Evolutionary conservation across 345 rosid genomes (phyloP).

Genomic region (Salix udensis): DNA sequence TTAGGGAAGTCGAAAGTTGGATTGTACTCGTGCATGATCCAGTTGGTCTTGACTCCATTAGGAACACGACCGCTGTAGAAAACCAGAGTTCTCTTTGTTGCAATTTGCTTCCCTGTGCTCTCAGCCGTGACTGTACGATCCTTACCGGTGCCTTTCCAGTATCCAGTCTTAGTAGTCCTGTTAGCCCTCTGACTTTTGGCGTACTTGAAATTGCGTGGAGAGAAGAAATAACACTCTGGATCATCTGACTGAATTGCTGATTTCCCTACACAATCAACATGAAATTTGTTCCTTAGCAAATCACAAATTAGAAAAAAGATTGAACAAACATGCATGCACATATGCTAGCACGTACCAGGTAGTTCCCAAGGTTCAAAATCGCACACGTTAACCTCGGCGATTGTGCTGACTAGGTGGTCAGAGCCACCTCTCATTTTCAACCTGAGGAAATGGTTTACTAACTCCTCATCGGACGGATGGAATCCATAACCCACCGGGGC

Average conservation of each 20-base stretch:
- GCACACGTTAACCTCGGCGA: slow-evolving; percentile 37
- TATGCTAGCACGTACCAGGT: slow-evolving; percentile 19
- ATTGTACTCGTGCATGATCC: slow-evolving; percentile 11
- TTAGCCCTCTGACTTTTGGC: not conserved
- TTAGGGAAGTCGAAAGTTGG: not conserved
- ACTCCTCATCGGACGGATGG: slow-evolving; percentile 42
- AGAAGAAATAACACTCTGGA: slow-evolving; percentile 5
- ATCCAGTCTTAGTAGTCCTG: not conserved
- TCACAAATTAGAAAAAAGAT: not conserved
- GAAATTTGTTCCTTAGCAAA: not conserved
- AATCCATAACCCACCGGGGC: slow-evolving; percentile 24
- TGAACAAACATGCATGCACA: not conserved
- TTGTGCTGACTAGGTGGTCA: not conserved
- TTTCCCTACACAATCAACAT: not conserved
- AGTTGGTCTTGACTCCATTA: not conserved
- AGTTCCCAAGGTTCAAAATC: slow-evolving; percentile 49
- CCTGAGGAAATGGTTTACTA: slow-evolving; percentile 33
- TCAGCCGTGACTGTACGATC: not conserved
- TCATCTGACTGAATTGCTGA: slow-evolving; percentile 20
- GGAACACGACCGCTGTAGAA: not conserved
- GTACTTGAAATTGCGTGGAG: not conserved
- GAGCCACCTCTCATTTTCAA: slow-evolving; percentile 24
- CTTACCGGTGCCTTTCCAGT: slow-evolving; percentile 1
- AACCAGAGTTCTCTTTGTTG: not conserved
- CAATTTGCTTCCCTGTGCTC: not conserved